A percentile compares a stretch with the other conserved stretches of the same genome.
phyloP scores from a whole-genome alignment of 108 stramenopile species.

The Cyclotella sp. region DNA sequence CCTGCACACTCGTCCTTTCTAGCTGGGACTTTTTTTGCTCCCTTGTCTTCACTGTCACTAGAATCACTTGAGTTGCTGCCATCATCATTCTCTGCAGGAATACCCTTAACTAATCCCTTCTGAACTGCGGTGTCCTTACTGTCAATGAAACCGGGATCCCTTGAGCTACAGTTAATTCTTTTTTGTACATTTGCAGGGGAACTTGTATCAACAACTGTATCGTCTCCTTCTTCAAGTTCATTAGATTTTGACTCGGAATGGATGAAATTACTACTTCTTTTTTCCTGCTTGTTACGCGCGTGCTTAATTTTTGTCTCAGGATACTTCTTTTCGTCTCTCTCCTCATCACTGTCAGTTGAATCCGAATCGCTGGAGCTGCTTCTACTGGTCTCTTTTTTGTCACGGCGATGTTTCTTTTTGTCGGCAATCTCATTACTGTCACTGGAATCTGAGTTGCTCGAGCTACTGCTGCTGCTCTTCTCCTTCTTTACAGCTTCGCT shows the following conservation, averaged over 20 bases:
- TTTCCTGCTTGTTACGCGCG: too few relatives aligned
- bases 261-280: too few relatives aligned
- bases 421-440: slow-evolving; percentile 5
- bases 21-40: background rate
- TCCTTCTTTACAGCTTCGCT: slow-evolving; percentile 10
- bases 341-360: background rate
- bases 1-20: background rate
- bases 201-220: too few relatives aligned
- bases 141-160: too few relatives aligned
- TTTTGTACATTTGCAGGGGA: too few relatives aligned
- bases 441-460: slow-evolving; percentile 4
- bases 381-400: slow-evolving; percentile 9
- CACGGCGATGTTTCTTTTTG: slow-evolving; percentile 9
- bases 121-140: too few relatives aligned
- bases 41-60: slow-evolving; percentile 24
- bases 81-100: too few relatives aligned
- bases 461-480: slow-evolving; percentile 14
- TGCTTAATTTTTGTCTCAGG: too few relatives aligned
- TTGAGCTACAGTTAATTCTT: too few relatives aligned
- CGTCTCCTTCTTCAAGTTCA: too few relatives aligned
- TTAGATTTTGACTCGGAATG: too few relatives aligned
- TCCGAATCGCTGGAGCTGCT: slow-evolving; percentile 11
- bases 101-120: too few relatives aligned
- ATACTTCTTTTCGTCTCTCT: slow-evolving; percentile 23
- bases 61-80: slow-evolving; percentile 24